A percentile compares a stretch with the other conserved stretches of the same genome.
These are phyloP conservation scores for Polychaeton citri DNA, from an alignment of 2,329 filamentous ascomycete species.

Conservation along the genomic window DNA sequence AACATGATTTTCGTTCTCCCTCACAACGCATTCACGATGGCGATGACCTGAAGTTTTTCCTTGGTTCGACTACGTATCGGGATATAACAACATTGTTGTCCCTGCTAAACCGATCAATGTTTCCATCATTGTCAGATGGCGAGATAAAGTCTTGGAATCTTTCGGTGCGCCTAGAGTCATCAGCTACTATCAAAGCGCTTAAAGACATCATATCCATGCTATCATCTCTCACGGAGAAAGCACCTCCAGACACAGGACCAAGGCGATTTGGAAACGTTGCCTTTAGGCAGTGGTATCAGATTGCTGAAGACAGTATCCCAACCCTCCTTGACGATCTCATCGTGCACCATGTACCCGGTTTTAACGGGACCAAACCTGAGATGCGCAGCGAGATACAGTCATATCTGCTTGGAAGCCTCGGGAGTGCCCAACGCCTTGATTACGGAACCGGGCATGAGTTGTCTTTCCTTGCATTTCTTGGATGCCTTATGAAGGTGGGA, in stretches of 20 bases:
- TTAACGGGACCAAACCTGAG: slow-evolving; percentile 27
- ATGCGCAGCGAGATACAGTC: slow-evolving; percentile 50
- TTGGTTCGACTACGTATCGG: slow-evolving; percentile 67
- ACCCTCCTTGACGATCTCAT: slow-evolving; percentile 46
- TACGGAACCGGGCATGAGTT: slow-evolving; percentile 95
- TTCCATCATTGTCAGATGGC: slow-evolving; percentile 46
- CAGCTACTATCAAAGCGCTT: slow-evolving; percentile 46
- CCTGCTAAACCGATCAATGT: slow-evolving; percentile 79
- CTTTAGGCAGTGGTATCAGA: slow-evolving; percentile 69
- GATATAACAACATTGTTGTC: slow-evolving; percentile 80
- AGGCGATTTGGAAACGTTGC: slow-evolving; percentile 84
- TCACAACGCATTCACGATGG: slow-evolving; percentile 74
- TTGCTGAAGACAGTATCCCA: slow-evolving; percentile 49
- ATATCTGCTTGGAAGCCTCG: slow-evolving; percentile 78
- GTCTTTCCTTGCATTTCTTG: slow-evolving; percentile 85
- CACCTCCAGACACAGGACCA: slow-evolving; percentile 73
- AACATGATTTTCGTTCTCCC: slow-evolving; percentile 48
- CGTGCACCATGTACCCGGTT: slow-evolving; percentile 16
- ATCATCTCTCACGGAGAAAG: slow-evolving; percentile 56
- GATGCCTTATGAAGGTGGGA: slow-evolving; percentile 78
- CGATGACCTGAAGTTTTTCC: slow-evolving; percentile 67
- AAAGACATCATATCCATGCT: slow-evolving; percentile 53
- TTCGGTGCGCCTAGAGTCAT: slow-evolving; percentile 36
- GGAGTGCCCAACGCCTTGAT: slow-evolving; percentile 77
- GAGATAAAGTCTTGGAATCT: slow-evolving; percentile 8